Conservation (phyloP, 2,329 filamentous ascomycete species). For the Didymellaceae sp. region DNA sequence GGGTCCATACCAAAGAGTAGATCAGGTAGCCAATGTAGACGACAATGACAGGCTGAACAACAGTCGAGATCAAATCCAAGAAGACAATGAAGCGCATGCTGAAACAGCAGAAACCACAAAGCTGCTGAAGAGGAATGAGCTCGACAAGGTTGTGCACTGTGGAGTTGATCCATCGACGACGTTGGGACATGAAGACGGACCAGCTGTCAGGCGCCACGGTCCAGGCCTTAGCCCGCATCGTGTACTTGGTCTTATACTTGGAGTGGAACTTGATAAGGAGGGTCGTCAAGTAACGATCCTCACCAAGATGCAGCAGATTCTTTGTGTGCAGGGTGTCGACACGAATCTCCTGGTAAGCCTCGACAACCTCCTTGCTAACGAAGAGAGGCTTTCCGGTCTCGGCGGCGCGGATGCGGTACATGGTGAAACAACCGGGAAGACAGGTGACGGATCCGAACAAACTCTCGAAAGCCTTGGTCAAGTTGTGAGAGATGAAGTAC, state of each 20-base stretch:
- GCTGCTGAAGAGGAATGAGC: conserved; percentile 88
- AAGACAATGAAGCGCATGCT: conserved; percentile 99
- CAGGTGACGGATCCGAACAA: conserved; percentile 97
- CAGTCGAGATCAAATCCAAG: conserved; percentile 86
- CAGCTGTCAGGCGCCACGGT: conserved; percentile 96
- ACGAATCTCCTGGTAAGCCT: conserved; percentile 87
- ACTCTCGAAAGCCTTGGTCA: conserved; percentile 96
- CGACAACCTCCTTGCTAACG: conserved; percentile 89
- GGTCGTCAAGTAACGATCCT: conserved; percentile 96
- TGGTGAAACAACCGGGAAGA: conserved; percentile 97
- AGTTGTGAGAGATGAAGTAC: conserved; percentile 98
- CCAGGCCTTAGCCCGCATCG: conserved; percentile 90
- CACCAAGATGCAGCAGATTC: conserved; percentile 93
- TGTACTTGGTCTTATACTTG: conserved; percentile 98
- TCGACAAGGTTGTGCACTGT: conserved; percentile 98
- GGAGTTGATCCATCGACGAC: conserved; percentile 99
- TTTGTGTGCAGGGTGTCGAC: conserved; percentile 99
- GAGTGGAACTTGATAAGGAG: conserved; percentile 89
- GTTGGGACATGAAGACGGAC: conserved; percentile 94
- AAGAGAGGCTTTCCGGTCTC: conserved; percentile 96
- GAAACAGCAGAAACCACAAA: conserved; percentile 99
- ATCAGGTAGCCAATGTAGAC: conserved; percentile 91
- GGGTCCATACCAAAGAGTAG: conserved; percentile 69
- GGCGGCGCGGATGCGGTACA: conserved; percentile 95
- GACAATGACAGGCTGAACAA: conserved; percentile 89